Percentiles rank a stretch among this genome's conserved stretches.
Evolutionary conservation across 1,139 yeast species (phyloP).

Genomic region (Taphrina betulina): DNA sequence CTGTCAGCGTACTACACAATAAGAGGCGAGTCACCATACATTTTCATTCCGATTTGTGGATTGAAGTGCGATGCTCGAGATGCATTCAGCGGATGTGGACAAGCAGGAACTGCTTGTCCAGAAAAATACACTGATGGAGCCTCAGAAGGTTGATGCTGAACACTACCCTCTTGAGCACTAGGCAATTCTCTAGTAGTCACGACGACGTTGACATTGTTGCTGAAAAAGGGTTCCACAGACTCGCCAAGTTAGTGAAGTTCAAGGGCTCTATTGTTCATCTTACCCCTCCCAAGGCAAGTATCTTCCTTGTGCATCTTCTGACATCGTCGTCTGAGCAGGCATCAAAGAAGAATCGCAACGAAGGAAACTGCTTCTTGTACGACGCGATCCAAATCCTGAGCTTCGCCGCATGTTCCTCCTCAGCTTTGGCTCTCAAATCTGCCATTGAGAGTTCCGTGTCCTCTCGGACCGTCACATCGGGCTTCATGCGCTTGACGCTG

Average conservation of each 20-base stretch:
- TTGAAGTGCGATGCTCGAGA: neutral
- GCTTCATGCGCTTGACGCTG: slow-evolving; percentile 18
- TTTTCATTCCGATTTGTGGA: no score
- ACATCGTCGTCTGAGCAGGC: slow-evolving; percentile 54
- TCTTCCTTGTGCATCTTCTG: slow-evolving; percentile 41
- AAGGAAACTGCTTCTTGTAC: slow-evolving; percentile 76
- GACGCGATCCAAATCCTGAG: slow-evolving; percentile 63
- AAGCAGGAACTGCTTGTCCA: no score
- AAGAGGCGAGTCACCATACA: no score
- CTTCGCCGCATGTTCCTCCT: slow-evolving; percentile 6
- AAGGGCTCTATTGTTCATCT: slow-evolving; percentile 19
- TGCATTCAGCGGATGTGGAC: no score
- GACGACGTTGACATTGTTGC: slow-evolving; percentile 75
- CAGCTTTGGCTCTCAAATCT: slow-evolving; percentile 6
- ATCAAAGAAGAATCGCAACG: slow-evolving; percentile 77
- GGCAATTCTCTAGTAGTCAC: slow-evolving; percentile 56
- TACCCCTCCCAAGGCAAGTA: slow-evolving; percentile 44
- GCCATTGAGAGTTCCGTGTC: slow-evolving; percentile 4
- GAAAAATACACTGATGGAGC: no score
- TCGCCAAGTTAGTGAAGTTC: slow-evolving; percentile 36
- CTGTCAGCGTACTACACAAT: no score
- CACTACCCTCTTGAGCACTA: neutral
- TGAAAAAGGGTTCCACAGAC: slow-evolving; percentile 68
- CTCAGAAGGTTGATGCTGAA: no score
- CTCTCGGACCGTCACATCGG: neutral